Conservation (phyloP, 768 basidiomycete genomes). For the Suillus fuscotomentosus region DNA sequence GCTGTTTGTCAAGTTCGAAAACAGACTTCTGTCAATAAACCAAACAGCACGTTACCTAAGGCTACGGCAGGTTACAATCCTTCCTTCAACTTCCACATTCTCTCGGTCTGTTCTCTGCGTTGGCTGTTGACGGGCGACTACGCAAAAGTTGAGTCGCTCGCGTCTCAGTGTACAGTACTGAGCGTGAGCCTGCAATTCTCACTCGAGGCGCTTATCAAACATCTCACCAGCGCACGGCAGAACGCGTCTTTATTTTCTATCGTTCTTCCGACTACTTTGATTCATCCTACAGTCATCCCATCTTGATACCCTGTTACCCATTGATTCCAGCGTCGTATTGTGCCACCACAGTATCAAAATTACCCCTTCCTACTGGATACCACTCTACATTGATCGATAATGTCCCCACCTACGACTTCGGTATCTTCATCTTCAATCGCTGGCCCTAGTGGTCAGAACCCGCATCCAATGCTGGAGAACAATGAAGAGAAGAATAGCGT, state of each 20-base stretch:
- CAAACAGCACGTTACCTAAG: slow-evolving; percentile 15
- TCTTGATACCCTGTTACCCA: slow-evolving; percentile 24
- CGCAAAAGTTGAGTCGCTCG: slow-evolving; percentile 28
- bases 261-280: slow-evolving; percentile 31
- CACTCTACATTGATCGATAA: slow-evolving; percentile 21
- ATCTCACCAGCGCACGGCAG: slow-evolving; percentile 30
- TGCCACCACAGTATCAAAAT: slow-evolving; percentile 1
- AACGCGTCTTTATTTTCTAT: slow-evolving; percentile 38
- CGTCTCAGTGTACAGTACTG: slow-evolving; percentile 26
- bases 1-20: slow-evolving; percentile 29
- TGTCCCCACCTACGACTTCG: slow-evolving; percentile 54
- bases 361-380: slow-evolving; percentile 12
- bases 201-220: slow-evolving; percentile 34
- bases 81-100: slow-evolving; percentile 11
- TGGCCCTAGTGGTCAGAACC: slow-evolving; percentile 53
- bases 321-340: slow-evolving; percentile 1
- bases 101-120: slow-evolving; percentile 27
- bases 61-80: slow-evolving; percentile 6
- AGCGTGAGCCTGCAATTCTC: slow-evolving; percentile 31
- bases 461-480: slow-evolving; percentile 50
- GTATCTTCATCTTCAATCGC: slow-evolving; percentile 41
- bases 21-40: slow-evolving; percentile 39
- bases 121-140: slow-evolving; percentile 35
- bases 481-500: slow-evolving; percentile 85
- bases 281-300: slow-evolving; percentile 22